phyloP scores from a whole-genome alignment of 352 stramenopile species.

The Phytophthora quininea region DNA sequence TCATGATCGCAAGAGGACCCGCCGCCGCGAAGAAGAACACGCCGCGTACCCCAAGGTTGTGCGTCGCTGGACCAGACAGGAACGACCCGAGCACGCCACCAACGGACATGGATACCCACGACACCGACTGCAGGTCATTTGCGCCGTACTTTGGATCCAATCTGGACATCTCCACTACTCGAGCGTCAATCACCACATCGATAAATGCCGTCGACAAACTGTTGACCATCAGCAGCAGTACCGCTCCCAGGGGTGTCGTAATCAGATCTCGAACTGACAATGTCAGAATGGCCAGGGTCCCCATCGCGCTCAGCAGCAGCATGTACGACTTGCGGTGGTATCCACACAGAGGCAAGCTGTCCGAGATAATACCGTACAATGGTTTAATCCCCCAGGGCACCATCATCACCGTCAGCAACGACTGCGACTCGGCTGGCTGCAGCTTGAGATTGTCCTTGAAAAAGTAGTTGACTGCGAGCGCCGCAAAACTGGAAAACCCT shows the following conservation, averaged over 20 bases:
- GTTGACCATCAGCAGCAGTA: slow-evolving; percentile 77
- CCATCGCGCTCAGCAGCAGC: slow-evolving; percentile 84
- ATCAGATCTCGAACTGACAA: slow-evolving; percentile 64
- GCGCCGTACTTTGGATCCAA: slow-evolving; percentile 86
- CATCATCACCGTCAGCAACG: slow-evolving; percentile 93
- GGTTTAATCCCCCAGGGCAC: slow-evolving; percentile 97
- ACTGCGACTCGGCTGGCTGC: slow-evolving; percentile 92
- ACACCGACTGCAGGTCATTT: slow-evolving; percentile 94
- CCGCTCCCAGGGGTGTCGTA: slow-evolving; percentile 54
- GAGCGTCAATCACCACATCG: slow-evolving; percentile 96
- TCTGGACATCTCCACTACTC: slow-evolving; percentile 95
- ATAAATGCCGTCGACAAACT: slow-evolving; percentile 92
- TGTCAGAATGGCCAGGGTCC: slow-evolving; percentile 58
- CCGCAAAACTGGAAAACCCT: slow-evolving; percentile 93
- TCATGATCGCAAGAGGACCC: slow-evolving; percentile 90
- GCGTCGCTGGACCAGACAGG: slow-evolving; percentile 90
- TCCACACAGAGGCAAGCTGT: slow-evolving; percentile 94
- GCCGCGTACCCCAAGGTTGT: slow-evolving; percentile 89
- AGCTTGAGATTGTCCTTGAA: slow-evolving; percentile 97
- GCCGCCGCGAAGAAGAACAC: slow-evolving; percentile 93
- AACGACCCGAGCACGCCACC: slow-evolving; percentile 94
- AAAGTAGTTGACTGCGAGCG: slow-evolving; percentile 95
- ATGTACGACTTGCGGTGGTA: slow-evolving; percentile 97
- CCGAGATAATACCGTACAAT: slow-evolving; percentile 96
- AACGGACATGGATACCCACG: slow-evolving; percentile 93